Percentiles rank a stretch among this genome's conserved stretches.
Evolutionary conservation across 495 filamentous ascomycete genomes (phyloP).

Genomic region (Lasiosphaeria hispida): DNA sequence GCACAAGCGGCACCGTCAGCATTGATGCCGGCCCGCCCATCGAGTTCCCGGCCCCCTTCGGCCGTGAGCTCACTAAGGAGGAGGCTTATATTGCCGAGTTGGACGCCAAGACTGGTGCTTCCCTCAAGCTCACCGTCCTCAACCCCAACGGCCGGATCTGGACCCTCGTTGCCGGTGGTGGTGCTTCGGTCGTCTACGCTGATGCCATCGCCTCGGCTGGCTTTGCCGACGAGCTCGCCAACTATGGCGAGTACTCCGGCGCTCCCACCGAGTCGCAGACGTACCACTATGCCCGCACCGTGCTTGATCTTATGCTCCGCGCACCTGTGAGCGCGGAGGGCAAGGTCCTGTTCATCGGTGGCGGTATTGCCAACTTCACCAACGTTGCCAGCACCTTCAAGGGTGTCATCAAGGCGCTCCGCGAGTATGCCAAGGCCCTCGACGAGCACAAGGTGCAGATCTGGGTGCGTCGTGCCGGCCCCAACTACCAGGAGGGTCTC

Average conservation of each 20-base stretch:
- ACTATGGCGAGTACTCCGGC: conserved; percentile 99
- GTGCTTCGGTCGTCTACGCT: conserved; percentile 98
- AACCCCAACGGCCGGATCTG: conserved; percentile 90
- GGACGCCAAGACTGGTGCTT: conserved; percentile 98
- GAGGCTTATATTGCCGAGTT: conserved; percentile 98
- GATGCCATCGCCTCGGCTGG: conserved; percentile 97
- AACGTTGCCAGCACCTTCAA: conserved; percentile 98
- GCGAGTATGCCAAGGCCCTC: conserved; percentile 81
- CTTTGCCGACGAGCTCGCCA: conserved; percentile 93
- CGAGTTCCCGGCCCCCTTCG: conserved; percentile 98
- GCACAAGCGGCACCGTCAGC: conserved; percentile 70
- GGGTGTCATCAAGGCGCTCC: conserved; percentile 95
- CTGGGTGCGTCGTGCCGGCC: conserved; percentile 98
- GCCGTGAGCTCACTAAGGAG: conserved; percentile 95
- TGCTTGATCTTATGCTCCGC: conserved; percentile 96
- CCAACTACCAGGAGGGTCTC: conserved; percentile 99
- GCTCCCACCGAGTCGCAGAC: conserved; percentile 98
- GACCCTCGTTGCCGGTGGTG: conserved; percentile 98
- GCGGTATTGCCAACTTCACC: conserved; percentile 99
- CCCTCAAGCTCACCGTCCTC: conserved; percentile 94
- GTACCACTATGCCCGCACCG: conserved; percentile 95
- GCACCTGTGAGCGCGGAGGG: conserved; percentile 81
- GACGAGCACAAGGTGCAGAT: conserved; percentile 98
- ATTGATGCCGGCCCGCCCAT: conserved; percentile 97
- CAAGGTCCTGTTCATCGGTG: conserved; percentile 98